Evolutionary conservation across 768 basidiomycete genomes (phyloP).

Genomic region (Russula foetens): DNA sequence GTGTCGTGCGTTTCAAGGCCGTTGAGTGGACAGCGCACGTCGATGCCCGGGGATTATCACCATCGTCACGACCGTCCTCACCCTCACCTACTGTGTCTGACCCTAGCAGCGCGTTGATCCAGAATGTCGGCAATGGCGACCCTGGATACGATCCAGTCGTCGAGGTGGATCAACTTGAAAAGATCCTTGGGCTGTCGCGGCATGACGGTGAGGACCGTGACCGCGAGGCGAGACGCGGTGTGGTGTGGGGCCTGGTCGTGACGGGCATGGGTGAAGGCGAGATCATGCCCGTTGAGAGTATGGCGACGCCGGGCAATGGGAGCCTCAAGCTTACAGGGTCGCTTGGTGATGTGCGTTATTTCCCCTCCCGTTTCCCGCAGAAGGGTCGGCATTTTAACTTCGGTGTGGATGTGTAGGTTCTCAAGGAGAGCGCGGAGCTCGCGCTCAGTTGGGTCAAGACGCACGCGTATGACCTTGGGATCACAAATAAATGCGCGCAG

Average conservation of each 20-base stretch:
- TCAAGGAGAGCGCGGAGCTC: conserved; percentile 86
- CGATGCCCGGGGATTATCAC: conserved; percentile 29
- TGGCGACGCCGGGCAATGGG: conserved; percentile 67
- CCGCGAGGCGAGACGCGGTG: conserved; percentile 60
- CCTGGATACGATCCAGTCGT: conserved; percentile 51
- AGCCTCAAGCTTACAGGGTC: conserved; percentile 72
- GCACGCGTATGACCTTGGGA: conserved; percentile 72
- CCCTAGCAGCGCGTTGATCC: neutral
- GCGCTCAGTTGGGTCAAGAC: conserved; percentile 90
- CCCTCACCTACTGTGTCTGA: conserved; percentile 33
- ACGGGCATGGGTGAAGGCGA: conserved; percentile 86
- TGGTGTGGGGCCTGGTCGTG: conserved; percentile 82
- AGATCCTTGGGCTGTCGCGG: conserved; percentile 71
- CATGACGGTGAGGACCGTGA: conserved; percentile 80
- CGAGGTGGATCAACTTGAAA: conserved; percentile 65
- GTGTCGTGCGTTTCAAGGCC: conserved; percentile 85
- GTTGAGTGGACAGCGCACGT: conserved; percentile 80
- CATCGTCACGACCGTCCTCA: conserved; percentile 17
- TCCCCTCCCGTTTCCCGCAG: neutral
- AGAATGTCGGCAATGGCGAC: conserved; percentile 28
- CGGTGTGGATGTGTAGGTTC: conserved; percentile 41
- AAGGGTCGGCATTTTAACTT: no score
- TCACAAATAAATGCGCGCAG: conserved; percentile 58
- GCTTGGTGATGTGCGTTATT: conserved; percentile 61
- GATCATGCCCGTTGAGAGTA: conserved; percentile 78